Base-by-base conservation (phyloP, 2,329 filamentous ascomycete species). In the Ophiognomonia clavigignenti-juglandacearum region DNA sequence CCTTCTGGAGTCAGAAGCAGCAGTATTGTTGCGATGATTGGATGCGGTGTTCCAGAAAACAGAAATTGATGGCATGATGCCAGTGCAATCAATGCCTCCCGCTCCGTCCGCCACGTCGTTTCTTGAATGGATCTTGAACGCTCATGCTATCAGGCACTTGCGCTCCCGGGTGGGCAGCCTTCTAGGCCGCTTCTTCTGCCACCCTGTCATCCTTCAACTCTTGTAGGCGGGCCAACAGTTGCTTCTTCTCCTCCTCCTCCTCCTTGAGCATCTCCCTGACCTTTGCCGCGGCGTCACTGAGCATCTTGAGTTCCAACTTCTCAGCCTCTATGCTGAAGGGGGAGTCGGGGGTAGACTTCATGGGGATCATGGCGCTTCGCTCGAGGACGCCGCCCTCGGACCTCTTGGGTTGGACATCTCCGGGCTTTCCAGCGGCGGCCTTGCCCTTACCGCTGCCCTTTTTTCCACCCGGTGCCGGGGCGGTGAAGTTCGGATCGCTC, bases 301-400 rank as follows among this genome's bases (percentile, higher is more conserved):
- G 67, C 59, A 74, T 75, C 61, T 78, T 76, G 29, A 83, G 66
- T 65, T 85, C 81, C 6, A 77, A 66, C 54, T 77, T 72, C 68
- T 87, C 86, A 39, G 82, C 84, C 68, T 86, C 82, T 49, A 75
- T 74, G 64, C 83, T 87, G 61, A 88, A 91, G n/a, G 82, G 83
- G 60, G 84, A 84, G 27, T 77, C 83, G 2, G 82, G 80, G 8
- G 79, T 74, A 58, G 80, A 85, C 39, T 71, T 74, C 47, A 81
- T 72, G 4, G 88, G 88, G 53, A 95, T 82, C 71, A 89, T 82
- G 47, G 87, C 87, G 41, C 83, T 87, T 50, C 83, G 77, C 56
- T 85, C 79, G 55, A 80, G 77, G 39, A 81, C 71, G 45, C 77
- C 74, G 55, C 75, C 73, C 54, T 71, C 65, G 47, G 65, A 69